Evolutionary conservation across 345 rosid genomes (phyloP), one percentile per base, ranked within the genome.

Genomic region (Citrus medica): DNA sequence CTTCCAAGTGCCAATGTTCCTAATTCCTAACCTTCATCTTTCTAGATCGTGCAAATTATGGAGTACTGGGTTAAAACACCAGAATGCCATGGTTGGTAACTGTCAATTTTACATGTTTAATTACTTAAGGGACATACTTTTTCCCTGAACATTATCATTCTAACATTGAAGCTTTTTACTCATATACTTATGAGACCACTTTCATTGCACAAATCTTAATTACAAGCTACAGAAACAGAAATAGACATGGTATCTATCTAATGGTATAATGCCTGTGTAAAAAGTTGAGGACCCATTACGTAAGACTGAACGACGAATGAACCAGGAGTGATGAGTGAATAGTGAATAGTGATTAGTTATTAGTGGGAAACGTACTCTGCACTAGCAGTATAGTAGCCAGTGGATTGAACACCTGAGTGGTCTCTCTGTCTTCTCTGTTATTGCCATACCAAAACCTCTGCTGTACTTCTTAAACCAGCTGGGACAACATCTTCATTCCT

Each of bases 311-410:
- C 30, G 14, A 17, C 28, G 38, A 59, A 51, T 19, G 72, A 38
- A 27, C 58, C 40, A 69, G 1, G 25, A 66, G 69, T 25, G 38
- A 9, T 51, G 51, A 46, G 17, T 12, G 51, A 46, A 46, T 10
- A 46, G 51, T 46, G 51, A 46, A n/a, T n/a, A 46, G 17, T 12
- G 51, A 46, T 13, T 10, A 46, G 51, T 46, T 17, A 46, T 53
- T 22, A 53, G 58, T 60, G 4, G 30, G 64, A 35, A 62, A 51
- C 35, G 67, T 75, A 82, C 74, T 66, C 40, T 32, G 77, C 66
- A 78, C 65, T 66, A 42, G 71, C 77, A 51, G 71, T 78, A 58
- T 66, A 56, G 67, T 74, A 51, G 71, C 80, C 80, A 76, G 59
- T 51, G 69, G 70, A 42, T 4, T 51, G 71, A 46, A 12, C 71